Base-by-base conservation (phyloP, 1,284 basidiomycete species). In the Ustilago xerochloae region DNA sequence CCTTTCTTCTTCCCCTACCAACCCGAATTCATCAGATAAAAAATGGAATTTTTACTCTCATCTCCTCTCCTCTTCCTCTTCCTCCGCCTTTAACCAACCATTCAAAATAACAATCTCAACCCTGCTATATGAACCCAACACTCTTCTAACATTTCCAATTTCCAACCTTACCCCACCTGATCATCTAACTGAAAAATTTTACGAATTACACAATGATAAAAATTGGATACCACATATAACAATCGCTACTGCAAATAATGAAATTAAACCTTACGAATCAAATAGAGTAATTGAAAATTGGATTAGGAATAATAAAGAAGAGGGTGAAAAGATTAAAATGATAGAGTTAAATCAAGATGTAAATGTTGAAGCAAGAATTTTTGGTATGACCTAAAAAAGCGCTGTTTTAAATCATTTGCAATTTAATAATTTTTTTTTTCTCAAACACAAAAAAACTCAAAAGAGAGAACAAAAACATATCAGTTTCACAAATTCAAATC, bases 161-260 rank as follows among this genome's bases (percentile, higher is more conserved):
- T 60, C 63, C 43, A 0, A 8, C 0, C 30, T 66, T 20, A 7
- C 2, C 0, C 46, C 68, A 0, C 58, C 62, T 4, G 13, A 20
- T 6, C 4, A 24, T 0, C 13, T 60, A 12, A 4, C 9, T 2
- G 10, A 13, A 0, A 6, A 43, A 32, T 70, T 69, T 58, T 49
- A 58, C 83, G 0, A 53, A 54, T 46, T 61, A 51, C 33, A 72
- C 15, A 82, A 4, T n/a, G n/a, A n/a, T 6, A 15, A 84, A n/a
- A 32, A 38, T 12, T 75, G 74, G 48, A 56, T 56, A 0, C 63
- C 95, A 71, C 97, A 99, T 83, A 89, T 99, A 63, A 99, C 97
- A 0, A 90, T 98, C 4, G 97, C 93, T 2, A 96, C 93, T 5
- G 79, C 83, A 55, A 81, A 87, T 39, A 81, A 85, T 16, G 85